Conservation (phyloP, 352 stramenopile genomes). For the Blastocystis sp. region DNA sequence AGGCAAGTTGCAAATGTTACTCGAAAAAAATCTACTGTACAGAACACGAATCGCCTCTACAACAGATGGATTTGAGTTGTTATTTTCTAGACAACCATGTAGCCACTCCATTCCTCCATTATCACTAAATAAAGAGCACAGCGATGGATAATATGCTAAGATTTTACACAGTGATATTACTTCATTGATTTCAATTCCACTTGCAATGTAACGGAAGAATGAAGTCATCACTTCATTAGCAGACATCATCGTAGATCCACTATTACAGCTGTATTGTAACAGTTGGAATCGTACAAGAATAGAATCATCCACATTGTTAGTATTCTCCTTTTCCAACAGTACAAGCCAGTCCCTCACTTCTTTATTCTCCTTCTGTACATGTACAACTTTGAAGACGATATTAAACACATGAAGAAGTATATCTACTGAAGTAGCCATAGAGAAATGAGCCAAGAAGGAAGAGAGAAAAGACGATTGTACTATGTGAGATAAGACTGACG, state of each 20-base stretch:
- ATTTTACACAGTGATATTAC: background rate
- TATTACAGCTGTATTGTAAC: no score
- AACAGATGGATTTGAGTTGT: background rate
- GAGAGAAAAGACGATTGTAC: background rate
- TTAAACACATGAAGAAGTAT: background rate
- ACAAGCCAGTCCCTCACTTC: background rate
- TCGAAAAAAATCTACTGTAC: background rate
- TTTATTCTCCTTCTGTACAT: background rate
- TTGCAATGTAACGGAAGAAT: background rate
- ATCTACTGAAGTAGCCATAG: background rate
- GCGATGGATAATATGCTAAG: background rate
- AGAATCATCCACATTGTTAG: background rate
- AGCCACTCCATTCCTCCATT: background rate
- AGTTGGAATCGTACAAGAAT: background rate
- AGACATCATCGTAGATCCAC: no score
- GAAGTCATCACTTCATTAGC: no score
- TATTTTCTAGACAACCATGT: background rate
- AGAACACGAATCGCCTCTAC: background rate
- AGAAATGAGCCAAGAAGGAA: background rate
- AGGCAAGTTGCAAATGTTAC: background rate
- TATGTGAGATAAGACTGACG: background rate
- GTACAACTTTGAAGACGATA: background rate
- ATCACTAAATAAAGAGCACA: background rate
- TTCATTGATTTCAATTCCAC: background rate
- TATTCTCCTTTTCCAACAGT: background rate